phyloP scores from a whole-genome alignment of 257 asterid genomes.

The Solanum lignicaule region DNA sequence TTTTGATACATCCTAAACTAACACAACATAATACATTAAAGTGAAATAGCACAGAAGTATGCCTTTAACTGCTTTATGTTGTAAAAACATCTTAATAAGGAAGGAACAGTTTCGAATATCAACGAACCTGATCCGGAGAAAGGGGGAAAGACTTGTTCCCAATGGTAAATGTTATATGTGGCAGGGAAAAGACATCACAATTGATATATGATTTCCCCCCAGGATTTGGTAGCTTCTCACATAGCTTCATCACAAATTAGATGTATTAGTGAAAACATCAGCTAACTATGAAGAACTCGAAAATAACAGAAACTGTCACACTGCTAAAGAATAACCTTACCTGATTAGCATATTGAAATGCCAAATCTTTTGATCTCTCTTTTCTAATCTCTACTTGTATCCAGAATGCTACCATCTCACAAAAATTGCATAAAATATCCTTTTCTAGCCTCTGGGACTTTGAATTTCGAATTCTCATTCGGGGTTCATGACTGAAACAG shows the following conservation, averaged over 20 bases:
- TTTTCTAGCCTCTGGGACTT: neutral
- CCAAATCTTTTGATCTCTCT: conserved; percentile 11
- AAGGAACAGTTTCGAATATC: neutral
- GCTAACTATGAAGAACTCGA: neutral
- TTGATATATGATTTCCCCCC: conserved; percentile 12
- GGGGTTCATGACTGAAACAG: neutral
- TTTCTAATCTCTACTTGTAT: conserved; percentile 18
- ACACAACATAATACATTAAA: neutral
- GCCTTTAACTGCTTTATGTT: neutral
- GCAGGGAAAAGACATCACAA: conserved; percentile 16
- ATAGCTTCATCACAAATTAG: conserved; percentile 5
- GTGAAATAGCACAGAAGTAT: neutral
- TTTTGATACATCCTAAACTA: neutral
- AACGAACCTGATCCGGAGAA: conserved; percentile 17
- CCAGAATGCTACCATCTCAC: conserved; percentile 27
- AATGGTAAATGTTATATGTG: conserved; percentile 18
- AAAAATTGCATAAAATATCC: conserved; percentile 5
- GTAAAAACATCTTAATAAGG: neutral
- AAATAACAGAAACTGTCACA: neutral
- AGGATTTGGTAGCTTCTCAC: conserved; percentile 27
- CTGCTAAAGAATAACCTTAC: neutral
- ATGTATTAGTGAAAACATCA: neutral
- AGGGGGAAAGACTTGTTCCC: conserved; percentile 21
- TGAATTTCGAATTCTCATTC: neutral
- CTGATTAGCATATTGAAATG: conserved; percentile 11